Evolutionary conservation across 352 stramenopile species (phyloP).

Genomic region (Phytophthora agathidicida): DNA sequence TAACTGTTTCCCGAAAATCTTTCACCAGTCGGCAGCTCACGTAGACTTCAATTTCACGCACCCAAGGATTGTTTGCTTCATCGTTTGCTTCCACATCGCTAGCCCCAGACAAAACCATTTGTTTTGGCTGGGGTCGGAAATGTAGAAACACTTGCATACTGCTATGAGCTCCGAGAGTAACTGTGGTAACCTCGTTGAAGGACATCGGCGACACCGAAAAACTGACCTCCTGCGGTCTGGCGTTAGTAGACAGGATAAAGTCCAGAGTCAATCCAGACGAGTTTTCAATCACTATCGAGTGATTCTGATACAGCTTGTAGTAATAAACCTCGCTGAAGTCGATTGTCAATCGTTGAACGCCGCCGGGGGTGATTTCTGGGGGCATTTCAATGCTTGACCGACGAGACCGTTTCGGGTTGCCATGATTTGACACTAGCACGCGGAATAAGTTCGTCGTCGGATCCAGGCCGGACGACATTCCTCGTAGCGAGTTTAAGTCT

Average conservation of each 20-base stretch:
- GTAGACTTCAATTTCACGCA: conserved; percentile 88
- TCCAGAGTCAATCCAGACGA: conserved; percentile 83
- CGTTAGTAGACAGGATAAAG: conserved; percentile 88
- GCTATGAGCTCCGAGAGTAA: conserved; percentile 71
- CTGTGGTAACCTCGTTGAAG: conserved; percentile 81
- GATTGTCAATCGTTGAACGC: conserved; percentile 56
- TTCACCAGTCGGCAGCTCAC: conserved; percentile 89
- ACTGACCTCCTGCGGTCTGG: conserved; percentile 75
- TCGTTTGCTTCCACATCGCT: conserved; percentile 11
- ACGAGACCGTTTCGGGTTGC: conserved; percentile 57
- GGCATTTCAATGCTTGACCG: conserved; percentile 64
- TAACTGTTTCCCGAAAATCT: conserved; percentile 87
- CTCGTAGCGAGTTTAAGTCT: conserved; percentile 83
- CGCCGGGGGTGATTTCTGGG: conserved; percentile 20
- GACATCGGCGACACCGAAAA: conserved; percentile 87
- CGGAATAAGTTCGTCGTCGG: conserved; percentile 80
- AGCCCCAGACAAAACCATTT: conserved; percentile 12
- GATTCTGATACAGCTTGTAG: conserved; percentile 90
- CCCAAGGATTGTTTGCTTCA: conserved; percentile 59
- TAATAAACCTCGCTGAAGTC: conserved; percentile 90
- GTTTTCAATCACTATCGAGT: conserved; percentile 91
- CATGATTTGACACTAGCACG: conserved; percentile 86
- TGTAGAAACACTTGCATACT: conserved; percentile 89
- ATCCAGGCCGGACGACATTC: conserved; percentile 78
- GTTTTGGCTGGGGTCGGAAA: conserved; percentile 73